These are phyloP conservation scores for Cicer bijugum DNA, from an alignment of 306 rosid species.

Conservation along the genomic window DNA sequence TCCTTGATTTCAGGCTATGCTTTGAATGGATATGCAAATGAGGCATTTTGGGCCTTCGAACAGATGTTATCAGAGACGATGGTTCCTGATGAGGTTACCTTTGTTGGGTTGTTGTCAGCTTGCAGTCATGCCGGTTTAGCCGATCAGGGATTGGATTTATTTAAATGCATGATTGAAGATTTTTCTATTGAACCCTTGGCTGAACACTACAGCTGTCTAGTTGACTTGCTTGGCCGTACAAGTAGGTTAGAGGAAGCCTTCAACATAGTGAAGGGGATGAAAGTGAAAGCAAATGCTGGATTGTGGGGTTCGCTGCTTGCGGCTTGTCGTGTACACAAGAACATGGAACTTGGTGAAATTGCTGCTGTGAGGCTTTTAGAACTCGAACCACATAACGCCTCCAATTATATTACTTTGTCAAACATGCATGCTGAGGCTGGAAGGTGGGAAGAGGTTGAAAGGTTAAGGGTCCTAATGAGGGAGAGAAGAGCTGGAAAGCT, in stretches of 20 bases:
- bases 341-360: conserved; percentile 60
- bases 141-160: conserved; percentile 56
- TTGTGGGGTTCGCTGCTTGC: conserved; percentile 81
- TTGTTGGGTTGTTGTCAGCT: conserved; percentile 73
- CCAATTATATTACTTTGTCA: conserved; percentile 76
- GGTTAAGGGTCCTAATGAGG: conserved; percentile 62
- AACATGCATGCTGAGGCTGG: conserved; percentile 80
- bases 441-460: conserved; percentile 76
- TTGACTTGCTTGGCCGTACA: conserved; percentile 75
- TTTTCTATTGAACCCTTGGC: conserved; percentile 64
- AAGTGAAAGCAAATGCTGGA: conserved; percentile 63
- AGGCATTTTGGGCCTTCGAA: conserved; percentile 62
- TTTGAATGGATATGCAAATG: conserved; percentile 65
- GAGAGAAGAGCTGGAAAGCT: conserved; percentile 65
- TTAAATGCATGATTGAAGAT: conserved; percentile 63
- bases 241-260: conserved; percentile 84
- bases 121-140: conserved; percentile 78
- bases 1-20: conserved; percentile 82
- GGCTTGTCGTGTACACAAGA: conserved; percentile 64
- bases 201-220: conserved; percentile 78
- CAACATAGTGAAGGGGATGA: conserved; percentile 59
- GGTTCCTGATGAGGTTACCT: conserved; percentile 71
- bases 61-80: conserved; percentile 56
- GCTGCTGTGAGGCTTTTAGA: conserved; percentile 69
- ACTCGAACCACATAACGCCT: conserved; percentile 68